Conservation (phyloP, 768 basidiomycete species). For the Naganishia randhawae region DNA sequence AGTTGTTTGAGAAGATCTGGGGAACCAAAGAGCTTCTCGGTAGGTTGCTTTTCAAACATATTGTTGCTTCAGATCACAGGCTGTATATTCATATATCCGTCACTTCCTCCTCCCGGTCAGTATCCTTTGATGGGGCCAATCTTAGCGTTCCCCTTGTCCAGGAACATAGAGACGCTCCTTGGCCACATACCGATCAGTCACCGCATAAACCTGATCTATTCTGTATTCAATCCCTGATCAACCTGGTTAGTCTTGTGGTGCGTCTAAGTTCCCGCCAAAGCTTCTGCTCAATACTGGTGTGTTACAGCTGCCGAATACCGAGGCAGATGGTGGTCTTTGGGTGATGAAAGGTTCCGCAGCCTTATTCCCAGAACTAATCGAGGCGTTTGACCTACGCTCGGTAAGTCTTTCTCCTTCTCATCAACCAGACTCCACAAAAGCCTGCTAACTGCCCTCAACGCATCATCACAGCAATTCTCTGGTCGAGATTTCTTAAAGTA, state of each 20-base stretch:
- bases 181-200: slow-evolving; percentile 31
- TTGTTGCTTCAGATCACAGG: too few relatives aligned
- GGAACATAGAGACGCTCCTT: slow-evolving; percentile 21
- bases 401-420: slow-evolving; percentile 11
- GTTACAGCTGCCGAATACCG: slow-evolving; percentile 31
- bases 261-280: neutral
- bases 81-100: too few relatives aligned
- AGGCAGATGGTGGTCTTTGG: slow-evolving; percentile 43
- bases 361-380: slow-evolving; percentile 38
- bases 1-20: slow-evolving; percentile 37
- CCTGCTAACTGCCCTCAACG: neutral
- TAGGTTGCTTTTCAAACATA: neutral
- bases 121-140: slow-evolving; percentile 28
- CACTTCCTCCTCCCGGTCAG: too few relatives aligned
- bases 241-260: slow-evolving; percentile 10
- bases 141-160: slow-evolving; percentile 21
- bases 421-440: neutral
- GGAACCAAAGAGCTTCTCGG: slow-evolving; percentile 32
- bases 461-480: slow-evolving; percentile 22
- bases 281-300: neutral
- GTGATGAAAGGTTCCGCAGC: slow-evolving; percentile 40
- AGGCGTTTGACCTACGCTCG: slow-evolving; percentile 33
- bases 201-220: slow-evolving; percentile 18
- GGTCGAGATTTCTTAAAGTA: slow-evolving; percentile 30
- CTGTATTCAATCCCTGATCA: slow-evolving; percentile 27